Evolutionary conservation across 345 rosid species (phyloP).

Genomic region (Pugionium cornutum): DNA sequence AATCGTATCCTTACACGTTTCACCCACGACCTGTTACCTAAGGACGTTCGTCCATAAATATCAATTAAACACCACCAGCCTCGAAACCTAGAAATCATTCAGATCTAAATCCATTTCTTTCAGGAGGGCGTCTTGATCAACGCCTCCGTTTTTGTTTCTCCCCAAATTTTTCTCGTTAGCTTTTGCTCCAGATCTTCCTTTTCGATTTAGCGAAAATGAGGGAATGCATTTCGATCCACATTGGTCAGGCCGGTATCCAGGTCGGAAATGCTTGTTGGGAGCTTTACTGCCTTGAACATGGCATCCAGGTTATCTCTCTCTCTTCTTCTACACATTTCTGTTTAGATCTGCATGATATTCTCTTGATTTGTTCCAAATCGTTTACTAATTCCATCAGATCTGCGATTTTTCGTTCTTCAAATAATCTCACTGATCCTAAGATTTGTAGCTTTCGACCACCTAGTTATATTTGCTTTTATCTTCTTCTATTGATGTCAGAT

Average conservation of each 20-base stretch:
- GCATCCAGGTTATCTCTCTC: background rate
- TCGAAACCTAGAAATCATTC: background rate
- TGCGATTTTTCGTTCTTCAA: background rate
- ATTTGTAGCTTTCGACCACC: background rate
- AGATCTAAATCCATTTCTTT: slow-evolving; percentile 12
- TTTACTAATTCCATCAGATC: background rate
- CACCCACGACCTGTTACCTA: background rate
- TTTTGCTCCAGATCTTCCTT: slow-evolving; percentile 7
- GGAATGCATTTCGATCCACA: too few relatives aligned
- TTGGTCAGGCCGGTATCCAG: too few relatives aligned
- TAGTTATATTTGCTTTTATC: too few relatives aligned
- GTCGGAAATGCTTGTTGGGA: too few relatives aligned
- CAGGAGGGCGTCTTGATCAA: slow-evolving; percentile 23
- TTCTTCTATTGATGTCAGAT: too few relatives aligned
- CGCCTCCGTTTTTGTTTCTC: slow-evolving; percentile 15
- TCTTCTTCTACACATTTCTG: background rate
- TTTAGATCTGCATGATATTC: background rate
- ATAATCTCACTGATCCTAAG: background rate
- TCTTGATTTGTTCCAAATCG: background rate
- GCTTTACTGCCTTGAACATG: too few relatives aligned
- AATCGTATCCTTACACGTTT: slow-evolving; percentile 3
- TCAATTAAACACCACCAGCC: background rate
- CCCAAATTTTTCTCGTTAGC: background rate
- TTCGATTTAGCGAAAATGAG: slow-evolving; percentile 39
- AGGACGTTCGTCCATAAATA: background rate